These are phyloP conservation scores for Limonomyces culmigenus DNA, from an alignment of 1,284 basidiomycete species.

Conservation along the genomic window DNA sequence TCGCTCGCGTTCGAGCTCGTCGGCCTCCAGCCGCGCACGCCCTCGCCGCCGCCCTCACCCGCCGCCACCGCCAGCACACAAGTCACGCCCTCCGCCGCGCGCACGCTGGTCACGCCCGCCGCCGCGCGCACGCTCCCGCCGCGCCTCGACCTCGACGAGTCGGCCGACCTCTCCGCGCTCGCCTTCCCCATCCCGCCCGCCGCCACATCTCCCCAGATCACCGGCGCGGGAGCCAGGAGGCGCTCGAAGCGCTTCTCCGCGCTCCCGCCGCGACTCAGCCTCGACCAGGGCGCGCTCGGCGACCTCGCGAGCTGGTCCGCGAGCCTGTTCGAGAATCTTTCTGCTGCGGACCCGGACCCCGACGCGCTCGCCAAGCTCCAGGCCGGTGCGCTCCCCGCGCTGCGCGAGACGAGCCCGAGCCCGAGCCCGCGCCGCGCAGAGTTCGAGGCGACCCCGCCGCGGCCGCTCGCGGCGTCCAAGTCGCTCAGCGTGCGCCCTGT, in stretches of 20 bases:
- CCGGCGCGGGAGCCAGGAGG: too few species aligned
- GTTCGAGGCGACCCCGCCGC: too few species aligned
- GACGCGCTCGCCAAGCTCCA: not conserved
- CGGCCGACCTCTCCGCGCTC: constrained; percentile 2
- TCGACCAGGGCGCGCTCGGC: constrained; percentile 21
- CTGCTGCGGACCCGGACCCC: too few species aligned
- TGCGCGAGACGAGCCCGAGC: too few species aligned
- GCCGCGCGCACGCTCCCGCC: constrained; percentile 1
- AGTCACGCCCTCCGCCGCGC: constrained; percentile 3
- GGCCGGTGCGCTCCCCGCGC: constrained; percentile 1
- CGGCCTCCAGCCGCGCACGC: too few species aligned
- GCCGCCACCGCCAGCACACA: constrained; percentile 4
- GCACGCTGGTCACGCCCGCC: constrained; percentile 1
- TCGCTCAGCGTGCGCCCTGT: too few species aligned
- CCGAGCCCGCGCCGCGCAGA: too few species aligned
- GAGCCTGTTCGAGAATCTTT: constrained; percentile 12
- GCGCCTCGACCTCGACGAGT: constrained; percentile 5
- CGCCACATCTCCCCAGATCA: constrained; percentile 5
- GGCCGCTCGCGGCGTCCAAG: too few species aligned
- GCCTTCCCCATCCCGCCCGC: constrained; percentile 7
- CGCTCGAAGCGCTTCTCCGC: constrained; percentile 15
- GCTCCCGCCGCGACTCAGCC: constrained; percentile 35
- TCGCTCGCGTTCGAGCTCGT: too few species aligned
- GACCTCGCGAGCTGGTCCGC: constrained; percentile 15
- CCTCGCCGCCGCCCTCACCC: constrained; percentile 1